Percentiles rank a stretch among this genome's conserved stretches.
Evolutionary conservation across 257 asterid genomes (phyloP).

Genomic region (Scutellaria barbata): DNA sequence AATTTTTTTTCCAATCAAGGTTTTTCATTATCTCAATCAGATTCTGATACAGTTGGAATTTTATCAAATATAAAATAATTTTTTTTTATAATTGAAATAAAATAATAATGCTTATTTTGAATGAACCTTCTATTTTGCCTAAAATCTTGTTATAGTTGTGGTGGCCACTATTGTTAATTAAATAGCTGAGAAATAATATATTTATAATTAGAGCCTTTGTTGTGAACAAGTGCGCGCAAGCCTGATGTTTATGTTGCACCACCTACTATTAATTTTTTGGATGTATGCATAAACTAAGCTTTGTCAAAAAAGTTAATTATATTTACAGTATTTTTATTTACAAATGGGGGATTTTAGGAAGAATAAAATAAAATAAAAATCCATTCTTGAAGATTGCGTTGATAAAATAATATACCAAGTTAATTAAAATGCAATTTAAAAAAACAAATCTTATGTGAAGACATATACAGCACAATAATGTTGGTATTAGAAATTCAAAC

Average conservation of each 20-base stretch:
- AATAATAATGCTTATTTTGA: no score
- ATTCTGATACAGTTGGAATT: slow-evolving; percentile 25
- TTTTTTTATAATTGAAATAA: not conserved
- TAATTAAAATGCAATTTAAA: no score
- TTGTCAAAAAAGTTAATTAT: no score
- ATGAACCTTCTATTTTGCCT: no score
- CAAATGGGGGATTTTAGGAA: no score
- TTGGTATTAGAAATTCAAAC: not conserved
- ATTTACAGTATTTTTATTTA: no score
- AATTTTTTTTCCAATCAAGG: no score
- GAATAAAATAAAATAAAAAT: no score
- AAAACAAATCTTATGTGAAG: not conserved
- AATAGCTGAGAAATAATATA: not conserved
- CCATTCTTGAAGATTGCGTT: no score
- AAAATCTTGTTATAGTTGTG: slow-evolving; percentile 29
- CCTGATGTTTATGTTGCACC: slow-evolving; percentile 32
- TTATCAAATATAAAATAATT: not conserved
- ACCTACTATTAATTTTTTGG: slow-evolving; percentile 26
- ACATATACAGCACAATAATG: not conserved
- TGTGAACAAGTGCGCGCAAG: slow-evolving; percentile 29
- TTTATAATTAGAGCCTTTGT: not conserved
- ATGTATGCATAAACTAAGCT: not conserved
- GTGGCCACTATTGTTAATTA: slow-evolving; percentile 26
- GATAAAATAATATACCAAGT: no score
- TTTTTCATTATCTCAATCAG: no score